Evolutionary conservation across 768 basidiomycete genomes (phyloP).

Genomic region (Suillus luteus): DNA sequence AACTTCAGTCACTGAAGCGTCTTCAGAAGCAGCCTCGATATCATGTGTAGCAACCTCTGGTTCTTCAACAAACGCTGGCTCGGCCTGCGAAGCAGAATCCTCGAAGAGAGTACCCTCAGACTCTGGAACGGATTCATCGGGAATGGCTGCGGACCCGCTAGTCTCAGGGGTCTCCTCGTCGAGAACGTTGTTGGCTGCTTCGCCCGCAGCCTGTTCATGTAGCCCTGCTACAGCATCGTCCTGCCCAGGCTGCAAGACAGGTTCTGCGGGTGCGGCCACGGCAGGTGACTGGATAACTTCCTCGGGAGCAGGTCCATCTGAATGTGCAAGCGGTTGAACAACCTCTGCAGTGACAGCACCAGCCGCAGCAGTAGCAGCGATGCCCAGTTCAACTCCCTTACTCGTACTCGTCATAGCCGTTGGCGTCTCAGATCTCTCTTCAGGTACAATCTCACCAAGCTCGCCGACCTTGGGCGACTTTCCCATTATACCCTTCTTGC

Average conservation of each 20-base stretch:
- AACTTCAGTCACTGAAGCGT: constrained; percentile 2
- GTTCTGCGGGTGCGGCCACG: constrained; percentile 3
- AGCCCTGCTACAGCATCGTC: background rate
- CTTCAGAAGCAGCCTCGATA: constrained; percentile 8
- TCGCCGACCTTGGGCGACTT: constrained; percentile 56
- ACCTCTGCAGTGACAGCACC: constrained; percentile 20
- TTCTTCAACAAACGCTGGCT: background rate
- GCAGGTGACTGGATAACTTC: constrained; percentile 13
- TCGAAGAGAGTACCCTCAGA: background rate
- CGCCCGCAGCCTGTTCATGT: background rate
- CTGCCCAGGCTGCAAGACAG: background rate
- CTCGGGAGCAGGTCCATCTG: constrained; percentile 6
- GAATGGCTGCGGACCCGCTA: constrained; percentile 29
- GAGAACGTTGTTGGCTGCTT: constrained; percentile 24
- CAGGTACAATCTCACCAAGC: constrained; percentile 67
- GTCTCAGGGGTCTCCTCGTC: constrained; percentile 32
- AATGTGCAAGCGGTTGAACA: constrained; percentile 16
- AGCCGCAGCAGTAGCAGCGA: constrained; percentile 24
- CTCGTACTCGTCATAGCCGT: constrained; percentile 33
- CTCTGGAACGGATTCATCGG: background rate
- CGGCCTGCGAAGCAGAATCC: background rate
- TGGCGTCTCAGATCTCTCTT: constrained; percentile 42
- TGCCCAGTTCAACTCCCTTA: constrained; percentile 20
- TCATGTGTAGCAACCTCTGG: constrained; percentile 2
- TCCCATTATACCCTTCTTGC: constrained; percentile 31